These are phyloP conservation scores for Fusarium ambrosium DNA, from an alignment of 2,329 filamentous ascomycete genomes.

Conservation along the genomic window DNA sequence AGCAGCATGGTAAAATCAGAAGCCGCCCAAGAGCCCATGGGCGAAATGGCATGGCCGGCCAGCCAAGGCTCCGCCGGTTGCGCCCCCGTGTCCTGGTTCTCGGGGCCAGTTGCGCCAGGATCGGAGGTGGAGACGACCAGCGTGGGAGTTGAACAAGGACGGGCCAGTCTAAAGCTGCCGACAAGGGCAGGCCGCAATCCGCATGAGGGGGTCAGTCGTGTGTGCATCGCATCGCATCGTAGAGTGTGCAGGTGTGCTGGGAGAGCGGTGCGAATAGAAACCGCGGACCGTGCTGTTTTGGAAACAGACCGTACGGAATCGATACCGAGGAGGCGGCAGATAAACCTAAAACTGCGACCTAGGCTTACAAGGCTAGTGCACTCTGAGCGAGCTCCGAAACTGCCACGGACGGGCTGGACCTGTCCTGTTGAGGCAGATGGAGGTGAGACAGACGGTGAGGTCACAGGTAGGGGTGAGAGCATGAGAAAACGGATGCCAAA, in stretches of 20 bases:
- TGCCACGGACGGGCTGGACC: slow-evolving; percentile 14
- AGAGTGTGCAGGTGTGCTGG: not conserved
- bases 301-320: slow-evolving; percentile 43
- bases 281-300: slow-evolving; percentile 16
- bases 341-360: slow-evolving; percentile 37
- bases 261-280: slow-evolving; percentile 24
- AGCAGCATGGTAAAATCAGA: slow-evolving; percentile 23
- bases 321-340: slow-evolving; percentile 43
- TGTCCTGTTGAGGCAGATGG: slow-evolving; percentile 31
- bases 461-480: slow-evolving; percentile 12
- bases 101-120: slow-evolving; percentile 45
- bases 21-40: slow-evolving; percentile 16
- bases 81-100: slow-evolving; percentile 47
- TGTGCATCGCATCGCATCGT: slow-evolving; percentile 2
- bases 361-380: slow-evolving; percentile 15
- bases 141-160: slow-evolving; percentile 25
- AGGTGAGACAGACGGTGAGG: slow-evolving; percentile 11
- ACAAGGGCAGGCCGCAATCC: slow-evolving; percentile 29
- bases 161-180: slow-evolving; percentile 11
- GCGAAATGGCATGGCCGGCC: slow-evolving; percentile 30
- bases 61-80: slow-evolving; percentile 27
- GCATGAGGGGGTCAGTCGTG: slow-evolving; percentile 24
- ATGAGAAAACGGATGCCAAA: slow-evolving; percentile 10
- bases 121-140: slow-evolving; percentile 38
- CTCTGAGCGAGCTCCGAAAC: slow-evolving; percentile 5